Conservation (phyloP, 2,329 filamentous ascomycete species). For the Aspergillus unguis region DNA sequence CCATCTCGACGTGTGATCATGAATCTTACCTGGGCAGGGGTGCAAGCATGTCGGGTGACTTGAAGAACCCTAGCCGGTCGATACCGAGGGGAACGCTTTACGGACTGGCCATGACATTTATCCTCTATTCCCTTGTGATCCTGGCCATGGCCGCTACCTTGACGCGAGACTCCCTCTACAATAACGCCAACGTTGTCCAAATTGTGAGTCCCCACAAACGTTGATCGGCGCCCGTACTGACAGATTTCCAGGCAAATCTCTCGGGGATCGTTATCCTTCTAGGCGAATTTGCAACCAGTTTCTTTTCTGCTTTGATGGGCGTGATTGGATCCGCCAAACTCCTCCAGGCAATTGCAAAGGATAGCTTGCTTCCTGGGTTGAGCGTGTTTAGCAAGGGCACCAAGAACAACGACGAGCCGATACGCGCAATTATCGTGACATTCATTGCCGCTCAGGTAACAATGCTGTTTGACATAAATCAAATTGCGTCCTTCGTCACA, state of each 20-base stretch:
- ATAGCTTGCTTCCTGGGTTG: slow-evolving; percentile 73
- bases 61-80: slow-evolving; percentile 76
- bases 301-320: slow-evolving; percentile 85
- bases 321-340: slow-evolving; percentile 81
- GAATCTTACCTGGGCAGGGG: slow-evolving; percentile 55
- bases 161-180: slow-evolving; percentile 68
- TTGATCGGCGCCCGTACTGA: slow-evolving; percentile 7
- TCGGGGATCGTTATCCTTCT: slow-evolving; percentile 70
- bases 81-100: slow-evolving; percentile 82
- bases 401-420: slow-evolving; percentile 68
- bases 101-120: slow-evolving; percentile 71
- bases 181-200: slow-evolving; percentile 75
- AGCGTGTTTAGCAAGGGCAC: slow-evolving; percentile 71
- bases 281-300: slow-evolving; percentile 76
- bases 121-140: slow-evolving; percentile 72
- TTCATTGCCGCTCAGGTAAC: slow-evolving; percentile 73
- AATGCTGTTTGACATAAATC: slow-evolving; percentile 78
- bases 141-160: slow-evolving; percentile 74
- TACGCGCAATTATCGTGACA: slow-evolving; percentile 71
- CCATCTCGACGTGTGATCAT: slow-evolving; percentile 44
- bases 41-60: slow-evolving; percentile 85
- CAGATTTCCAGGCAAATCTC: slow-evolving; percentile 60
- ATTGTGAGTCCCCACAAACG: slow-evolving; percentile 44
- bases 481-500: slow-evolving; percentile 83
- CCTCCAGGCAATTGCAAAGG: slow-evolving; percentile 75